These are phyloP conservation scores for Elasticomyces elasticus DNA, from an alignment of 495 filamentous ascomycete genomes.

Conservation along the genomic window DNA sequence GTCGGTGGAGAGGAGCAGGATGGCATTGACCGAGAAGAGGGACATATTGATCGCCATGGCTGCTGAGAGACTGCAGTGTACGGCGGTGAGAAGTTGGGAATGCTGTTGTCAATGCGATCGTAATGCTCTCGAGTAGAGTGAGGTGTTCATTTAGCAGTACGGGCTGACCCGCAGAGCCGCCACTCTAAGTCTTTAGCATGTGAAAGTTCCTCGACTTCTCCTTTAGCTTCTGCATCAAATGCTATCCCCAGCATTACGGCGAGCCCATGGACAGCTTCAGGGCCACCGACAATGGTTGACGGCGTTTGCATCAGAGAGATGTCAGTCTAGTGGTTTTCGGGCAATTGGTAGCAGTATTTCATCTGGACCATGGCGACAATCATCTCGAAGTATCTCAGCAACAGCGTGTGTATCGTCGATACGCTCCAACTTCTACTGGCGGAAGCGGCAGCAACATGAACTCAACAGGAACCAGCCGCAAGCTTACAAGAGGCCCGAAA, in stretches of 20 bases:
- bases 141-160: not conserved
- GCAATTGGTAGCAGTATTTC: no score
- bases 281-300: slow-evolving; percentile 12
- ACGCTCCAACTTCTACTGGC: not conserved
- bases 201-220: not conserved
- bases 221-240: not conserved
- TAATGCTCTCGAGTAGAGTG: no score
- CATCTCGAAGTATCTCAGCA: not conserved
- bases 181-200: not conserved
- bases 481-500: not conserved
- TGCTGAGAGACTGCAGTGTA: not conserved
- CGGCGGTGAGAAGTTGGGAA: slow-evolving; percentile 5
- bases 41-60: slow-evolving; percentile 56
- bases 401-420: not conserved
- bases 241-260: slow-evolving; percentile 3
- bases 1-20: slow-evolving; percentile 80
- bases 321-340: no score
- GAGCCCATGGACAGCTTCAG: slow-evolving; percentile 11
- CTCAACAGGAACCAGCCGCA: not conserved
- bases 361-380: not conserved
- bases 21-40: slow-evolving; percentile 84
- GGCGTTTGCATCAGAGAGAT: not conserved
- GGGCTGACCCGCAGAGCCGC: slow-evolving; percentile 6
- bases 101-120: slow-evolving; percentile 2
- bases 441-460: not conserved